These are phyloP conservation scores for Papiliotrema terrestris DNA, from an alignment of 1,284 basidiomycete genomes.

Conservation along the genomic window DNA sequence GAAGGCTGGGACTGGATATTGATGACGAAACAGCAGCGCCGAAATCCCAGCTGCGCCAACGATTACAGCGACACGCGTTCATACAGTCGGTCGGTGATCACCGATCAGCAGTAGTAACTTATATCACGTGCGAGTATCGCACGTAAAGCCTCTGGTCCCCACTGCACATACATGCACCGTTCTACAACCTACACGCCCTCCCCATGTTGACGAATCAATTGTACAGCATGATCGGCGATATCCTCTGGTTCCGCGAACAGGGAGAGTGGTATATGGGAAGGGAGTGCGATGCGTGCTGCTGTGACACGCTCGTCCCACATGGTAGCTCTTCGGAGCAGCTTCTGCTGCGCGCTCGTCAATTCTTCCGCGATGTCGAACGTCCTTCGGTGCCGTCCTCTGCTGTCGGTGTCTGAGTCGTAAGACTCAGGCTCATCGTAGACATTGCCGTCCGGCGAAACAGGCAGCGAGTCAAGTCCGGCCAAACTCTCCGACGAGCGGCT, in stretches of 20 bases:
- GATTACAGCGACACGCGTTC: too few species aligned
- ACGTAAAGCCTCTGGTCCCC: too few species aligned
- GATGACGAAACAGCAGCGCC: too few species aligned
- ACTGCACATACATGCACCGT: too few species aligned
- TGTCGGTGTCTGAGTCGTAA: neutral
- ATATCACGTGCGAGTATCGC: too few species aligned
- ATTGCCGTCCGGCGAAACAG: neutral
- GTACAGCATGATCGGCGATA: constrained; percentile 6
- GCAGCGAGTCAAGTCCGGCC: too few species aligned
- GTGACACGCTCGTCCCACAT: constrained; percentile 30
- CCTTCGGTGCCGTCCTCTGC: neutral
- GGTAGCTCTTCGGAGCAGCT: constrained; percentile 32
- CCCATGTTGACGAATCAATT: too few species aligned
- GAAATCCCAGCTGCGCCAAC: too few species aligned
- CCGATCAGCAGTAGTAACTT: too few species aligned
- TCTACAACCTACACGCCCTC: too few species aligned
- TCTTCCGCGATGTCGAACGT: constrained; percentile 20
- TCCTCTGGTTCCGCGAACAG: constrained; percentile 34
- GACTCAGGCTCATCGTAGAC: neutral
- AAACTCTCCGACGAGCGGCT: neutral
- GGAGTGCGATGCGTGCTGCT: constrained; percentile 17
- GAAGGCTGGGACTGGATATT: too few species aligned
- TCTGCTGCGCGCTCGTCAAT: constrained; percentile 32
- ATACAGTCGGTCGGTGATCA: too few species aligned
- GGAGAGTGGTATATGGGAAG: constrained; percentile 16